A percentile compares a stretch with the other conserved stretches of the same genome.
These are phyloP conservation scores for Sporothrix curviconia DNA, from an alignment of 2,329 filamentous ascomycete genomes.

Conservation along the genomic window DNA sequence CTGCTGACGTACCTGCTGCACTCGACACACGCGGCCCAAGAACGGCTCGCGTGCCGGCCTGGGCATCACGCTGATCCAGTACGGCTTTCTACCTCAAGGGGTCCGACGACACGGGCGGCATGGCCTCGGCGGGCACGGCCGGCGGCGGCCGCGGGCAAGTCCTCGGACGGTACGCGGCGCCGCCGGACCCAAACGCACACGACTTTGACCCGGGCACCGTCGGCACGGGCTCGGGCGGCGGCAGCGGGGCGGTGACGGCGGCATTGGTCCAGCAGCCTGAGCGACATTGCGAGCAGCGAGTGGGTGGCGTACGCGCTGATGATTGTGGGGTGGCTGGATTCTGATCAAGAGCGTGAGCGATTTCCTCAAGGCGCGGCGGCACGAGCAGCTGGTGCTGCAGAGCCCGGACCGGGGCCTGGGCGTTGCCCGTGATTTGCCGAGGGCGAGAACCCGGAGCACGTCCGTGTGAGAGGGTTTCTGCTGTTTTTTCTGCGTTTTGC, in stretches of 20 bases:
- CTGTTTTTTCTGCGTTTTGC: neutral
- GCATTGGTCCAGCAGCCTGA: constrained; percentile 37
- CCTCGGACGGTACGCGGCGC: constrained; percentile 58
- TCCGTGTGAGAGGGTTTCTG: constrained; percentile 49
- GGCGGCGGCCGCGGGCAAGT: constrained; percentile 30
- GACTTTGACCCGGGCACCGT: constrained; percentile 74
- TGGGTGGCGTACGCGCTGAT: constrained; percentile 91
- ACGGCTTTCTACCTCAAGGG: constrained; percentile 93
- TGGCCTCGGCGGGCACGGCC: constrained; percentile 34
- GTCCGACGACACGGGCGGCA: constrained; percentile 33
- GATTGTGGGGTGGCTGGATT: constrained; percentile 97
- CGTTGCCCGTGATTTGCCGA: constrained; percentile 80
- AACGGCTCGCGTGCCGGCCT: constrained; percentile 92
- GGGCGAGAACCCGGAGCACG: constrained; percentile 71
- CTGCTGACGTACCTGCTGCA: constrained; percentile 95
- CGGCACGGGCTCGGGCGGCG: constrained; percentile 32
- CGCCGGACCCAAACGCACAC: constrained; percentile 83
- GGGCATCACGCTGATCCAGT: constrained; percentile 91
- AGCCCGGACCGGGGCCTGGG: constrained; percentile 83
- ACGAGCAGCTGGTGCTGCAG: constrained; percentile 88
- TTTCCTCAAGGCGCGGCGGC: constrained; percentile 77
- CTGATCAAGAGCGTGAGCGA: constrained; percentile 90
- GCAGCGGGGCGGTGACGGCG: constrained; percentile 30
- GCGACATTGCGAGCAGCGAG: constrained; percentile 65
- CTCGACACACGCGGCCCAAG: constrained; percentile 95